These are phyloP conservation scores for Aspergillus versicolor DNA, from an alignment of 2,329 filamentous ascomycete genomes.

Conservation along the genomic window DNA sequence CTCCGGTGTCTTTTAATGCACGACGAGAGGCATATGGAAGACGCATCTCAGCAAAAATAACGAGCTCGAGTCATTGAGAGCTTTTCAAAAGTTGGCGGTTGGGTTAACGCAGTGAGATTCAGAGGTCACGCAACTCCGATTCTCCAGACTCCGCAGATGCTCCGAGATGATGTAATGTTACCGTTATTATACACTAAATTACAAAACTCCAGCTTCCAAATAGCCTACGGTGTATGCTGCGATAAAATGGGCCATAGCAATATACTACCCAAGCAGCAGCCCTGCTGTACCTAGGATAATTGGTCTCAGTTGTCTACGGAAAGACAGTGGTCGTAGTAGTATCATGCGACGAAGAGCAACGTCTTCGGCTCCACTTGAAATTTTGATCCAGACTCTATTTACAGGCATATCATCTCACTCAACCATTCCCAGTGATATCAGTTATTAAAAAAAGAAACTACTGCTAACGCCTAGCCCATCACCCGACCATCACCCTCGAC, in stretches of 20 bases:
- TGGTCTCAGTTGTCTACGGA: too few species aligned
- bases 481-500: constrained; percentile 19
- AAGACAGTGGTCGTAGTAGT: neutral
- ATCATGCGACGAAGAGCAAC: neutral
- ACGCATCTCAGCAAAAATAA: constrained; percentile 27
- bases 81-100: neutral
- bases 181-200: neutral
- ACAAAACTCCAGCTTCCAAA: neutral
- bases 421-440: constrained; percentile 17
- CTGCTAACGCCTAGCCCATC: constrained; percentile 24
- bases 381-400: constrained; percentile 26
- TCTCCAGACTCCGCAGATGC: neutral
- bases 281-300: neutral
- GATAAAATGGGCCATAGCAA: neutral
- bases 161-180: neutral
- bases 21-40: constrained; percentile 22
- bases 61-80: constrained; percentile 4
- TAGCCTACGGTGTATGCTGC: too few species aligned
- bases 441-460: constrained; percentile 10
- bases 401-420: constrained; percentile 18
- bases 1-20: constrained; percentile 20
- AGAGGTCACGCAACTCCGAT: neutral
- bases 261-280: neutral
- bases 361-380: constrained; percentile 4
- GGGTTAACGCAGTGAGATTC: neutral